These are phyloP conservation scores for Sphenostylis stenocarpa DNA, from an alignment of 306 rosid species.

Conservation along the genomic window DNA sequence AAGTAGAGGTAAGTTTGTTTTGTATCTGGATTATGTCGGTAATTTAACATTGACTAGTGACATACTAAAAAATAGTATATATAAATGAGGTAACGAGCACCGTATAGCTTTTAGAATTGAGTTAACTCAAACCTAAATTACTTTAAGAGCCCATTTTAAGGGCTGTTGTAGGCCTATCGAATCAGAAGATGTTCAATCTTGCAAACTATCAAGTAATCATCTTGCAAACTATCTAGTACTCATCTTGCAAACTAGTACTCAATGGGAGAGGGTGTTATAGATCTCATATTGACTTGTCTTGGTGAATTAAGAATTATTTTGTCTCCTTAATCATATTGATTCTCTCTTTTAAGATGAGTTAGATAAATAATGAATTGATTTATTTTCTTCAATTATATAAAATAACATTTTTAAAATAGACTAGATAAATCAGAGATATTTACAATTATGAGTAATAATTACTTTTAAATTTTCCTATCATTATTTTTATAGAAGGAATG, in stretches of 20 bases:
- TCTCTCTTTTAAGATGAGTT: too few relatives aligned
- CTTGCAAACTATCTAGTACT: neutral
- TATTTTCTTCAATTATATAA: too few relatives aligned
- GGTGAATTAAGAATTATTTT: too few relatives aligned
- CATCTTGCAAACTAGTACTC: too few relatives aligned
- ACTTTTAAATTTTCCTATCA: too few relatives aligned
- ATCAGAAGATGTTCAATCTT: neutral
- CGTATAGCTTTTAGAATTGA: neutral
- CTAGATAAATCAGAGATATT: too few relatives aligned
- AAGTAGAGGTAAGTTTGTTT: slow-evolving; percentile 61
- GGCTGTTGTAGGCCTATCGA: neutral
- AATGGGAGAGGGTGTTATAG: neutral
- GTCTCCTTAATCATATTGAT: too few relatives aligned
- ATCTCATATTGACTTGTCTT: neutral
- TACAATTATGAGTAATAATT: too few relatives aligned
- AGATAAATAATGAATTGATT: too few relatives aligned
- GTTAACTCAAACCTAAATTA: neutral
- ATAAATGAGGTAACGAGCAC: neutral
- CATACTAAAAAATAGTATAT: neutral
- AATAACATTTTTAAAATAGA: too few relatives aligned
- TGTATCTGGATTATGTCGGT: neutral
- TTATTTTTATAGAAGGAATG: too few relatives aligned
- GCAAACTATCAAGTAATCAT: too few relatives aligned
- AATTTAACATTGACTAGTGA: neutral
- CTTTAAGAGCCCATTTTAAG: neutral